A percentile compares a stretch with the other conserved stretches of the same genome.
These are phyloP conservation scores for Trametes cubensis DNA, from an alignment of 768 basidiomycete genomes.

Conservation along the genomic window DNA sequence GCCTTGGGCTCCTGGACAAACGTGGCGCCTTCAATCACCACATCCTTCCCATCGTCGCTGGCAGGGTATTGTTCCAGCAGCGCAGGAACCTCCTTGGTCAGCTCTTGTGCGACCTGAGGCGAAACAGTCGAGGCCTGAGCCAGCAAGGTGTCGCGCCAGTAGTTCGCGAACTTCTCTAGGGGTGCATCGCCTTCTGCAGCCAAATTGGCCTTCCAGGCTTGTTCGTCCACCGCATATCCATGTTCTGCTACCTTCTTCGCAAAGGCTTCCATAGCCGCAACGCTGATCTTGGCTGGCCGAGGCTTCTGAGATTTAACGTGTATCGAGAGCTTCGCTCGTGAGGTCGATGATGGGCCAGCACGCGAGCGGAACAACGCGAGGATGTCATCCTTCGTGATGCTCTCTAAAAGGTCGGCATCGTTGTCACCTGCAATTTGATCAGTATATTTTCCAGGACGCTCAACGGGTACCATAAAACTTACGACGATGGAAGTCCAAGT, in stretches of 20 bases:
- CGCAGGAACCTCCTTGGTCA: conserved; percentile 59
- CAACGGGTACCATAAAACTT: conserved; percentile 35
- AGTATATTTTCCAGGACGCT: not conserved
- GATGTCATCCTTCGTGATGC: conserved; percentile 76
- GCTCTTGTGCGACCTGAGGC: conserved; percentile 43
- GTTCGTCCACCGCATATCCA: conserved; percentile 52
- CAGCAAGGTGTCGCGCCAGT: conserved; percentile 55
- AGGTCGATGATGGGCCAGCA: conserved; percentile 68
- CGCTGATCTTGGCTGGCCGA: conserved; percentile 61
- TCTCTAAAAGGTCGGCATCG: conserved; percentile 68
- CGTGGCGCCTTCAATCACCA: conserved; percentile 47
- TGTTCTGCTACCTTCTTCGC: conserved; percentile 51
- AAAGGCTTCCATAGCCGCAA: conserved; percentile 64
- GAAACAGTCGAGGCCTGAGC: conserved; percentile 40
- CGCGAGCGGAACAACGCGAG: conserved; percentile 66
- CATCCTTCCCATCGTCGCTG: conserved; percentile 52
- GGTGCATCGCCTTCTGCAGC: conserved; percentile 57
- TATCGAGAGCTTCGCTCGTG: conserved; percentile 81
- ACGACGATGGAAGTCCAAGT: conserved; percentile 87
- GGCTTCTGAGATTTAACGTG: conserved; percentile 78
- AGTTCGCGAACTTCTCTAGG: conserved; percentile 59
- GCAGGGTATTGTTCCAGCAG: conserved; percentile 61
- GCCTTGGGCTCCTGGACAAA: conserved; percentile 64
- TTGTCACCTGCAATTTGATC: conserved; percentile 52
- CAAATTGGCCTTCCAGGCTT: conserved; percentile 53